Conservation (phyloP, 176 grass and related monocot genomes). For the Microstegium vimineum region DNA sequence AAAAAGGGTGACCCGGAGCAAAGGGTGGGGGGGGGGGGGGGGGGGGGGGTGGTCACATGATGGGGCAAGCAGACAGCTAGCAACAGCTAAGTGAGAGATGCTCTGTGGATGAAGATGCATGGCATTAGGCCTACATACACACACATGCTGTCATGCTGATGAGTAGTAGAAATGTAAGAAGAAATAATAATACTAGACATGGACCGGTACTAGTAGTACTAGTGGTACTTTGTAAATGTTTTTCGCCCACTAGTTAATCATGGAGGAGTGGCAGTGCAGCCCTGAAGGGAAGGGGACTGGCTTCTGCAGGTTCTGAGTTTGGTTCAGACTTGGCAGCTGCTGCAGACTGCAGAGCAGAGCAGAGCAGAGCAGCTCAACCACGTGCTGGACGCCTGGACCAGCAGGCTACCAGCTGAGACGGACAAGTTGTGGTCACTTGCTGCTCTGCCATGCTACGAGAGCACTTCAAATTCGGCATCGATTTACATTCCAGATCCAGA, state of each 20-base stretch:
- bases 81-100: conserved; percentile 76
- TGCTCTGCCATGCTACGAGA: not conserved
- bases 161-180: not conserved
- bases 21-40: not conserved
- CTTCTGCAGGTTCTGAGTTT: conserved; percentile 16
- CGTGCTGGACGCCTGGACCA: conserved; percentile 9
- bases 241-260: not conserved
- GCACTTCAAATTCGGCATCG: conserved; percentile 15
- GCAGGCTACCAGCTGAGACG: not conserved
- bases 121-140: not conserved
- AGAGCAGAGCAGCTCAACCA: conserved; percentile 15
- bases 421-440: not conserved
- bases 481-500: conserved; percentile 27
- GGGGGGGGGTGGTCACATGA: conserved; percentile 64
- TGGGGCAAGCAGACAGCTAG: conserved; percentile 65
- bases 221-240: not conserved
- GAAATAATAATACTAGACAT: too few relatives aligned
- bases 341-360: not conserved
- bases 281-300: too few relatives aligned
- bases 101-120: conserved; percentile 1
- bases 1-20: not conserved
- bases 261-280: too few relatives aligned
- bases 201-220: not conserved
- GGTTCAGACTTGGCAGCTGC: conserved; percentile 8
- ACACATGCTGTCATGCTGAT: not conserved